A percentile compares a stretch with the other conserved stretches of the same genome.
Conservation (phyloP, 176 grass and related monocot genomes). For the Carex scoparia region DNA sequence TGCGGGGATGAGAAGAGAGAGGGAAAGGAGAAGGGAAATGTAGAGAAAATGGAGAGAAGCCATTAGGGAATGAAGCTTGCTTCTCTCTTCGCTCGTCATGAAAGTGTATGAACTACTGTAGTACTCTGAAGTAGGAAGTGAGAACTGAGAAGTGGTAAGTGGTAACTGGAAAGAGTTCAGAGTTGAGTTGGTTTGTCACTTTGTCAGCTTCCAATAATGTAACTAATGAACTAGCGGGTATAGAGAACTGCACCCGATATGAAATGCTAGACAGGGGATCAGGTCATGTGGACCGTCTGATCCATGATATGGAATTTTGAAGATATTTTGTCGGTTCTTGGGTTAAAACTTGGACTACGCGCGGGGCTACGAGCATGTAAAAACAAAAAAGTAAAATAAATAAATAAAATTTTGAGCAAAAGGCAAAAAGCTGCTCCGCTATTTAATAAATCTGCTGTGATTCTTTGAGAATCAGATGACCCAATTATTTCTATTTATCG, state of each 20-base stretch:
- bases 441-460: too few relatives aligned
- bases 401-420: too few relatives aligned
- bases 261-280: not conserved
- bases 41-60: constrained; percentile 11
- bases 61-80: constrained; percentile 6
- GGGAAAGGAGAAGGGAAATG: not conserved
- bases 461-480: too few relatives aligned
- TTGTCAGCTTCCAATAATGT: not conserved
- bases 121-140: not conserved
- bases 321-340: not conserved
- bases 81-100: not conserved
- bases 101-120: not conserved
- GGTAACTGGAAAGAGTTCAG: not conserved
- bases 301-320: not conserved
- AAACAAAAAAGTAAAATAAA: too few relatives aligned
- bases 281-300: not conserved
- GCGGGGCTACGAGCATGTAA: too few relatives aligned
- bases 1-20: not conserved
- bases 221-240: not conserved
- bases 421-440: too few relatives aligned
- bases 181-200: not conserved
- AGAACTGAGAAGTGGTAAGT: not conserved
- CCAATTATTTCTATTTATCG: too few relatives aligned
- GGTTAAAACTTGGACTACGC: too few relatives aligned
- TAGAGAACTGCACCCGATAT: not conserved